phyloP scores from a whole-genome alignment of 192 early-diverging fungal species.

The Lobosporangium transversale region DNA sequence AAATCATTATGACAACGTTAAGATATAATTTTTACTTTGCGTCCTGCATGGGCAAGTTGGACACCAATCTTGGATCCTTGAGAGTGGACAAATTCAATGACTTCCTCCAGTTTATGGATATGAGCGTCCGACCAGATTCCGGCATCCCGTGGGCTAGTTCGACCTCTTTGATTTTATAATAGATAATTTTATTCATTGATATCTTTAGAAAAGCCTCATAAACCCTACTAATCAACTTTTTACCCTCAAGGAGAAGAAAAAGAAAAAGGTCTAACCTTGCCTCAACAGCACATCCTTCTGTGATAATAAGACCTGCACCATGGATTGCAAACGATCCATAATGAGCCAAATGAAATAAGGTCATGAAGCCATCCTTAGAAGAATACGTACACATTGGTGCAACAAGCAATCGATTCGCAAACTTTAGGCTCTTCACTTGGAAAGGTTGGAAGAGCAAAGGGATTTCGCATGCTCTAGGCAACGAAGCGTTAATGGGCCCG shows the following conservation, averaged over 20 bases:
- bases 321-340: slow-evolving; percentile 77
- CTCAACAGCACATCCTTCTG: slow-evolving; percentile 81
- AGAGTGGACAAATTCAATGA: slow-evolving; percentile 71
- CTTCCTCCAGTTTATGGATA: slow-evolving; percentile 63
- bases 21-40: slow-evolving; percentile 37
- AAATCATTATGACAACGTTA: not conserved
- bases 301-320: slow-evolving; percentile 81
- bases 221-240: too few species aligned
- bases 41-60: slow-evolving; percentile 87
- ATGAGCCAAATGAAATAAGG: slow-evolving; percentile 71
- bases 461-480: slow-evolving; percentile 20
- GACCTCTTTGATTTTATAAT: slow-evolving; percentile 64
- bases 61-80: slow-evolving; percentile 72
- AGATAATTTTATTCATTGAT: not conserved
- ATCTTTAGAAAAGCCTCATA: too few species aligned
- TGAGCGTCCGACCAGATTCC: slow-evolving; percentile 92
- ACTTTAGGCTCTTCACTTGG: slow-evolving; percentile 65
- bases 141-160: slow-evolving; percentile 77
- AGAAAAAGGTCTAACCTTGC: slow-evolving; percentile 5
- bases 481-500: slow-evolving; percentile 18
- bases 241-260: not conserved
- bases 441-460: slow-evolving; percentile 72
- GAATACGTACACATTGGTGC: slow-evolving; percentile 91
- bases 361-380: slow-evolving; percentile 70
- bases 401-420: slow-evolving; percentile 81